phyloP scores from a whole-genome alignment of 2,329 filamentous ascomycete species.

The Pestalotiopsis sp. region DNA sequence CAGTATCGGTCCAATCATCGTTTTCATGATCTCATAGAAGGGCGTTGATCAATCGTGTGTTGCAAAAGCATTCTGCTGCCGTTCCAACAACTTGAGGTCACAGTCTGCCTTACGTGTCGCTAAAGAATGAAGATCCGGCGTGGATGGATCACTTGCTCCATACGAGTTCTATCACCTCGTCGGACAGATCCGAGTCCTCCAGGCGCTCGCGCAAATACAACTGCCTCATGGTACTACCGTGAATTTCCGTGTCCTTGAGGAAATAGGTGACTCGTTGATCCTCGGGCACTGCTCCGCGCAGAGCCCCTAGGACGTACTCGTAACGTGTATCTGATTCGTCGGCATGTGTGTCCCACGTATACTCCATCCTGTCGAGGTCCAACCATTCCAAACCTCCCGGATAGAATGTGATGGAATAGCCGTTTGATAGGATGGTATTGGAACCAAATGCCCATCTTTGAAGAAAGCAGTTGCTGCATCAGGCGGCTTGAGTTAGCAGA shows the following conservation, averaged over 20 bases:
- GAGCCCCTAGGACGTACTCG: background rate
- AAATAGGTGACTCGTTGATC: background rate
- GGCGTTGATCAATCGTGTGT: background rate
- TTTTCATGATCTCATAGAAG: background rate
- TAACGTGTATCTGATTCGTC: background rate
- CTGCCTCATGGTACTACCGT: slow-evolving; percentile 44
- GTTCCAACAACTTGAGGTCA: background rate
- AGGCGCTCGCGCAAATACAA: slow-evolving; percentile 53
- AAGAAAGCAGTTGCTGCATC: slow-evolving; percentile 50
- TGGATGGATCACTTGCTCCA: slow-evolving; percentile 35
- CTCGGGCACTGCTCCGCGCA: background rate
- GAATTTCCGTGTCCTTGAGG: background rate
- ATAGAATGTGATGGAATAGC: slow-evolving; percentile 59
- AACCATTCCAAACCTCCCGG: slow-evolving; percentile 38
- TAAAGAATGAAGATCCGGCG: background rate
- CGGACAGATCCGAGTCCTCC: slow-evolving; percentile 40
- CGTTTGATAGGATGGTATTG: slow-evolving; percentile 56
- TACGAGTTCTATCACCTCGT: slow-evolving; percentile 51
- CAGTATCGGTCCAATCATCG: background rate
- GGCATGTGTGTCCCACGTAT: slow-evolving; percentile 42
- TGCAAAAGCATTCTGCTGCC: background rate
- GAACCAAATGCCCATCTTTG: slow-evolving; percentile 53
- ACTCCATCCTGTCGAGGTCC: slow-evolving; percentile 51
- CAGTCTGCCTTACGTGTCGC: background rate
- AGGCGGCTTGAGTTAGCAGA: background rate